These are phyloP conservation scores for Nosema bombycis DNA, from an alignment of 371 early-diverging fungal genomes.

Conservation along the genomic window DNA sequence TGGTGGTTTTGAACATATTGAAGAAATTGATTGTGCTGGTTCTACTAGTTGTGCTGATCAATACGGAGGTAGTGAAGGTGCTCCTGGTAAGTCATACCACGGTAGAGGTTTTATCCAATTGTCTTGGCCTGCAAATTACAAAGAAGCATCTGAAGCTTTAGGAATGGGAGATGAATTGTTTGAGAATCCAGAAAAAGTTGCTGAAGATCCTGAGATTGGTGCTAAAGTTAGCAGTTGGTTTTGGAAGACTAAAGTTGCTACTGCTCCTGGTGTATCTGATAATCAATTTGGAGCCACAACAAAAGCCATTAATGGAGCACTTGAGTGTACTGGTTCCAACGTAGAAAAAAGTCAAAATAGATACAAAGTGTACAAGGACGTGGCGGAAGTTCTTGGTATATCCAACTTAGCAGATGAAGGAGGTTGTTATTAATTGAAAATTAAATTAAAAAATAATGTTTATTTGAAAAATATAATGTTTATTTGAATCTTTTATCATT, in stretches of 20 bases:
- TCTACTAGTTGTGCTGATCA: slow-evolving; percentile 58
- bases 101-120: slow-evolving; percentile 66
- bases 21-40: slow-evolving; percentile 63
- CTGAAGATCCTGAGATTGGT: slow-evolving; percentile 62
- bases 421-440: slow-evolving; percentile 61
- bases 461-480: slow-evolving; percentile 20
- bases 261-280: slow-evolving; percentile 53
- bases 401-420: slow-evolving; percentile 53
- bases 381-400: slow-evolving; percentile 61
- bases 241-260: slow-evolving; percentile 64
- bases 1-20: slow-evolving; percentile 60
- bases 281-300: slow-evolving; percentile 64
- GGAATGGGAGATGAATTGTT: slow-evolving; percentile 59
- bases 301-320: slow-evolving; percentile 66
- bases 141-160: slow-evolving; percentile 60
- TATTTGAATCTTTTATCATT: background rate
- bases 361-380: slow-evolving; percentile 58
- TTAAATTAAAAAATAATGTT: slow-evolving; percentile 5
- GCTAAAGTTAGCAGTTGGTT: slow-evolving; percentile 61
- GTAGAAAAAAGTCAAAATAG: slow-evolving; percentile 57
- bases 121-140: slow-evolving; percentile 65
- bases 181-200: slow-evolving; percentile 63
- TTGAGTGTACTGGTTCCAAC: slow-evolving; percentile 63
- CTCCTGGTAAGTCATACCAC: slow-evolving; percentile 64
- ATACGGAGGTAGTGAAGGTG: slow-evolving; percentile 58